Percentiles rank a stretch among this genome's conserved stretches.
phyloP scores from a whole-genome alignment of 192 early-diverging fungal species.

The Gigaspora rosea region DNA sequence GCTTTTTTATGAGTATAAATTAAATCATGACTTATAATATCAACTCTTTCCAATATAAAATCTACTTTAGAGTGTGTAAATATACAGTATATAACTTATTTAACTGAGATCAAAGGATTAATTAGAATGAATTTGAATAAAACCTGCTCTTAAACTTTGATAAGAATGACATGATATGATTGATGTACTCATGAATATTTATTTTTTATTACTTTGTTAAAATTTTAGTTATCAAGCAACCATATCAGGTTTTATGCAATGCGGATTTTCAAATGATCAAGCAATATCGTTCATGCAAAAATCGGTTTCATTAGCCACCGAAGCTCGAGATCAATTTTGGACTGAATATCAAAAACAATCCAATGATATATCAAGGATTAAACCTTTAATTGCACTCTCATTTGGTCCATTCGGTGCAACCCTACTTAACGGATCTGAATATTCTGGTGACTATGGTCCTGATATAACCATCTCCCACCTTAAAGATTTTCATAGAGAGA shows the following conservation, averaged over 20 bases:
- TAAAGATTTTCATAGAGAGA: slow-evolving; percentile 54
- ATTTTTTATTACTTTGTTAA: too few relatives aligned
- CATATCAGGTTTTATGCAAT: slow-evolving; percentile 41
- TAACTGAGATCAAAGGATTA: too few relatives aligned
- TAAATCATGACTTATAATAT: too few relatives aligned
- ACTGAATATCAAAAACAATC: slow-evolving; percentile 5
- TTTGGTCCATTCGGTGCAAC: slow-evolving; percentile 69
- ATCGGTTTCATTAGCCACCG: slow-evolving; percentile 46
- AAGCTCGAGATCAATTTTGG: slow-evolving; percentile 47
- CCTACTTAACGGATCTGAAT: slow-evolving; percentile 65
- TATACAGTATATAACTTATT: too few relatives aligned
- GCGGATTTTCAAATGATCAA: slow-evolving; percentile 41
- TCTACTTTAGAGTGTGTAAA: too few relatives aligned
- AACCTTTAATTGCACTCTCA: slow-evolving; percentile 54
- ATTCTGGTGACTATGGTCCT: slow-evolving; percentile 59
- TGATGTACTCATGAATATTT: too few relatives aligned
- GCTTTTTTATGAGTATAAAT: background rate
- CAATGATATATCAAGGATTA: background rate
- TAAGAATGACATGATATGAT: too few relatives aligned
- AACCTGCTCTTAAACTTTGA: too few relatives aligned
- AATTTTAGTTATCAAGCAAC: slow-evolving; percentile 55
- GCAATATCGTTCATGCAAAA: slow-evolving; percentile 41
- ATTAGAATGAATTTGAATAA: too few relatives aligned
- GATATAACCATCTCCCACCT: slow-evolving; percentile 41
- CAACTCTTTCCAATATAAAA: too few relatives aligned